These are phyloP conservation scores for Niebla homalea DNA, from an alignment of 495 filamentous ascomycete species.

Conservation along the genomic window DNA sequence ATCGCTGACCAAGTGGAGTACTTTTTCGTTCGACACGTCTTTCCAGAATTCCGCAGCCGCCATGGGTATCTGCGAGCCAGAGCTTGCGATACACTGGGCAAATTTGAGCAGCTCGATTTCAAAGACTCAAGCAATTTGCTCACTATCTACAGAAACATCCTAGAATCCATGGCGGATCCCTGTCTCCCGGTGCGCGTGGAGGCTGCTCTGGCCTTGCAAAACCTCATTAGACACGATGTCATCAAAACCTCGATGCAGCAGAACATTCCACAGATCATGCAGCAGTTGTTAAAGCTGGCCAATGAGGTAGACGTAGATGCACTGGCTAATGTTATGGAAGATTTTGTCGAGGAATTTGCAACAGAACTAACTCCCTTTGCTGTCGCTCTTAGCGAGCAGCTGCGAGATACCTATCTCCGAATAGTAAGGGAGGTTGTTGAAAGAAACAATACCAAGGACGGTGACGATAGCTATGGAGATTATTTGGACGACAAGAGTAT, in stretches of 20 bases:
- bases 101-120: slow-evolving; percentile 93
- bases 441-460: slow-evolving; percentile 58
- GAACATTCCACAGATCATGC: slow-evolving; percentile 99
- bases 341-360: slow-evolving; percentile 97
- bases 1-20: slow-evolving; percentile 98
- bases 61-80: slow-evolving; percentile 90
- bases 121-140: slow-evolving; percentile 88
- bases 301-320: slow-evolving; percentile 94
- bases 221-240: slow-evolving; percentile 85
- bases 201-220: slow-evolving; percentile 86
- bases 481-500: slow-evolving; percentile 98
- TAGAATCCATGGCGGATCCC: slow-evolving; percentile 90
- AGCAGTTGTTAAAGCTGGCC: slow-evolving; percentile 88
- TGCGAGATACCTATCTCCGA: slow-evolving; percentile 89
- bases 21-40: slow-evolving; percentile 95
- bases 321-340: slow-evolving; percentile 97
- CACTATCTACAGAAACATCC: slow-evolving; percentile 88
- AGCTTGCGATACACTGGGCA: slow-evolving; percentile 93
- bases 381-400: slow-evolving; percentile 91
- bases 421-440: slow-evolving; percentile 87
- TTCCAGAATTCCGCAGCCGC: slow-evolving; percentile 89
- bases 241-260: slow-evolving; percentile 91
- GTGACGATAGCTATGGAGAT: slow-evolving; percentile 70
- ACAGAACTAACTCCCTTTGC: slow-evolving; percentile 92
- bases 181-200: slow-evolving; percentile 88